Evolutionary conservation across 345 rosid genomes (phyloP).

Genomic region (Pugionium dolabratum): DNA sequence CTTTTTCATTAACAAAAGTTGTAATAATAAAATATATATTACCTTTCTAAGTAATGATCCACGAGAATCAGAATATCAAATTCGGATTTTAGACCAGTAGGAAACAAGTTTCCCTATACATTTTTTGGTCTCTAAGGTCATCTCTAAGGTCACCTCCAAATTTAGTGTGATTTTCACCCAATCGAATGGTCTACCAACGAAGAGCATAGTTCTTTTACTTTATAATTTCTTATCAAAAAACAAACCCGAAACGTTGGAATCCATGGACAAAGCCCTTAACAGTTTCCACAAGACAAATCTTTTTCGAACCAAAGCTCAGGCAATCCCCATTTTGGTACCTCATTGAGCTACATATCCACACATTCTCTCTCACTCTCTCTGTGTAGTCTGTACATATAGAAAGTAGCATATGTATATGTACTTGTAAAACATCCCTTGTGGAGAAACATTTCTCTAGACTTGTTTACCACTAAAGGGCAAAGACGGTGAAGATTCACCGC

Average conservation of each 20-base stretch:
- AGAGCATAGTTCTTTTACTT: too few relatives aligned
- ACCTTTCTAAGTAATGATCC: slow-evolving; percentile 45
- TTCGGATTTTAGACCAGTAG: slow-evolving; percentile 64
- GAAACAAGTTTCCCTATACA: slow-evolving; percentile 47
- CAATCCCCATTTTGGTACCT: slow-evolving; percentile 6
- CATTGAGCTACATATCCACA: slow-evolving; percentile 3
- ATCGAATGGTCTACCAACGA: too few relatives aligned
- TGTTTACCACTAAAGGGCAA: slow-evolving; percentile 35
- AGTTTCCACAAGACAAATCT: slow-evolving; percentile 20
- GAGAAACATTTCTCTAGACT: slow-evolving; percentile 26
- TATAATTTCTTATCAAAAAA: slow-evolving; percentile 8
- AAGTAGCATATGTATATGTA: slow-evolving; percentile 16
- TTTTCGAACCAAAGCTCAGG: background rate
- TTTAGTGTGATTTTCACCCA: too few relatives aligned
- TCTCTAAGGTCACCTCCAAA: too few relatives aligned
- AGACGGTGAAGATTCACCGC: slow-evolving; percentile 50
- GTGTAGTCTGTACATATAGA: slow-evolving; percentile 20
- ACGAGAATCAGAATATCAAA: slow-evolving; percentile 50
- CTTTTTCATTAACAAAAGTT: background rate
- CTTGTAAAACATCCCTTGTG: background rate
- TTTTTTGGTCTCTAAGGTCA: slow-evolving; percentile 13
- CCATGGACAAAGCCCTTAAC: background rate
- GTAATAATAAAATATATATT: slow-evolving; percentile 8
- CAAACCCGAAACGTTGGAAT: slow-evolving; percentile 14
- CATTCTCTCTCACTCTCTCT: background rate